A percentile compares a stretch with the other conserved stretches of the same genome.
phyloP scores from a whole-genome alignment of 2,329 filamentous ascomycete species.

The Hortaea werneckii region DNA sequence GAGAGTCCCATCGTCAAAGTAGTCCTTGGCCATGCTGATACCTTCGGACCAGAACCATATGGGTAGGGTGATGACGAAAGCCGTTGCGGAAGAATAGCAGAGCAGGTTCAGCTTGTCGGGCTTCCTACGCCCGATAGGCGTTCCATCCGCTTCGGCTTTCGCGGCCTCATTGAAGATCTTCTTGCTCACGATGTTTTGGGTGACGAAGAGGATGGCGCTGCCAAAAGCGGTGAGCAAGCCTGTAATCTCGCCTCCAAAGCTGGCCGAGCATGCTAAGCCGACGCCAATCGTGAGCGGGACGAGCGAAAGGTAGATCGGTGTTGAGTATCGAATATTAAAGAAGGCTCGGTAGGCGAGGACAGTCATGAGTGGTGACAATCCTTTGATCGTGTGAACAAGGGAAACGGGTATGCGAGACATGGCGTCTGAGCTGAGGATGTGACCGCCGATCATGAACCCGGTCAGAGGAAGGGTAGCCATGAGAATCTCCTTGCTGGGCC shows the following conservation, averaged over 20 bases:
- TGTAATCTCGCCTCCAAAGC: conserved; percentile 79
- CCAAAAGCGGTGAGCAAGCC: conserved; percentile 83
- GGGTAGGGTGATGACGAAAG: conserved; percentile 76
- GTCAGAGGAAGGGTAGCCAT: conserved; percentile 82
- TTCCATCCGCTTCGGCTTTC: conserved; percentile 65
- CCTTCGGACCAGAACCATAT: conserved; percentile 94
- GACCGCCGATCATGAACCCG: conserved; percentile 83
- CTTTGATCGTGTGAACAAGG: conserved; percentile 96
- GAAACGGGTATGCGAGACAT: conserved; percentile 94
- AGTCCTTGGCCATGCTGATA: conserved; percentile 62
- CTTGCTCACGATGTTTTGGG: conserved; percentile 97
- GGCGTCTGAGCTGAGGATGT: conserved; percentile 86
- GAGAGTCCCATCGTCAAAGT: conserved; percentile 71
- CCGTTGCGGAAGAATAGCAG: conserved; percentile 91
- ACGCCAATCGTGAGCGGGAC: conserved; percentile 84
- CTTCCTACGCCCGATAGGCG: conserved; percentile 57
- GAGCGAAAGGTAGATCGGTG: conserved; percentile 68
- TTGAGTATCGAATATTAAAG: conserved; percentile 79
- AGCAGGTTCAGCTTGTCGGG: conserved; percentile 93
- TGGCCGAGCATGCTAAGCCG: conserved; percentile 88
- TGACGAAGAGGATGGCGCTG: conserved; percentile 90
- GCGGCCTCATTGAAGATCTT: conserved; percentile 93
- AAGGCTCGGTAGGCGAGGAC: conserved; percentile 85
- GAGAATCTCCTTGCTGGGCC: conserved; percentile 71
- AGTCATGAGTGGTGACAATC: conserved; percentile 88